A percentile compares a stretch with the other conserved stretches of the same genome.
Conservation (phyloP, 257 asterid species). For the Nicotiana paniculata region DNA sequence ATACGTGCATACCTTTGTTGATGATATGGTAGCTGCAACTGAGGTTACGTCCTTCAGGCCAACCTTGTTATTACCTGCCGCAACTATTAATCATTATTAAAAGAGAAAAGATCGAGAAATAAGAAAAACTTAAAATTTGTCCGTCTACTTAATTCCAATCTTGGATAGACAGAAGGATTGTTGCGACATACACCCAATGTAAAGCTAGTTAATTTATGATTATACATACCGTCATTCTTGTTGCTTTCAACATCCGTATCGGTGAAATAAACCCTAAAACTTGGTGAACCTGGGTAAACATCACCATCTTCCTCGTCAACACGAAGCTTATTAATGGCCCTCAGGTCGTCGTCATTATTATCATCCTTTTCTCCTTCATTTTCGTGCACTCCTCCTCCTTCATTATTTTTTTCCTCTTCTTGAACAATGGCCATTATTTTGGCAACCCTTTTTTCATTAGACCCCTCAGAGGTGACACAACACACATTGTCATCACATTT, state of each 20-base stretch:
- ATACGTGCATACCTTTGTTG: neutral
- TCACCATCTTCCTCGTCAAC: neutral
- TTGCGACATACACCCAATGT: neutral
- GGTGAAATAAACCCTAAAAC: conserved; percentile 38
- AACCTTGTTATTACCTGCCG: neutral
- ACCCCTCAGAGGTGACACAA: neutral
- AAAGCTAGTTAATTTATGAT: neutral
- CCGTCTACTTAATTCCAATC: neutral
- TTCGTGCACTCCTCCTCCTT: neutral
- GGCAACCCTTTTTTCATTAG: neutral
- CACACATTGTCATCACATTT: neutral
- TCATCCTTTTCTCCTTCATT: conserved; percentile 4
- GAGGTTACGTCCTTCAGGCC: neutral
- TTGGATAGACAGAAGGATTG: neutral
- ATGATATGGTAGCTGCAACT: neutral
- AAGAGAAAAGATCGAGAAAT: neutral
- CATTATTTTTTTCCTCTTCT: neutral
- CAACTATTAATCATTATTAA: neutral
- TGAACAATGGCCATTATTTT: neutral
- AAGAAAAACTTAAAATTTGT: neutral
- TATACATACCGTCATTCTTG: neutral
- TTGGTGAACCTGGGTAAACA: conserved; percentile 34
- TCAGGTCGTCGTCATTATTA: conserved; percentile 15
- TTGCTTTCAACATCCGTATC: conserved; percentile 12
- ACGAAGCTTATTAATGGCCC: conserved; percentile 23